Evolutionary conservation across 805 yeast genomes (phyloP).

Genomic region (Candida awuae): DNA sequence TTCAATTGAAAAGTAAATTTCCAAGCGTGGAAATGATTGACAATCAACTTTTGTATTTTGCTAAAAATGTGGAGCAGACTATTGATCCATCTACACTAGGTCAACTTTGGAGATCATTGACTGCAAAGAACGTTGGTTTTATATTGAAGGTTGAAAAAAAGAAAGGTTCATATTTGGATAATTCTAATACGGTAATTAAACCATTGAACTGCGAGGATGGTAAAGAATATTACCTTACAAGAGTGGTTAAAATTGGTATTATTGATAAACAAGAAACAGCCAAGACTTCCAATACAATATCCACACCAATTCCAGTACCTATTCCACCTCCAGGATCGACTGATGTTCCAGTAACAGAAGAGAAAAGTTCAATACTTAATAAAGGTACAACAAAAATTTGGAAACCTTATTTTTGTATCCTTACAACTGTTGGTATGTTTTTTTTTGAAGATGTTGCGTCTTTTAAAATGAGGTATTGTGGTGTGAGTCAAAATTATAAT

Average conservation of each 20-base stretch:
- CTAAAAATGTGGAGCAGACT: conserved; percentile 10
- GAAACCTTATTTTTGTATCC: conserved; percentile 39
- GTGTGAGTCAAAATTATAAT: conserved; percentile 8
- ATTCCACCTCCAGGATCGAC: background rate
- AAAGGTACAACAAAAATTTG: conserved; percentile 24
- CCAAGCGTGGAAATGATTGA: conserved; percentile 6
- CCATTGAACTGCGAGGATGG: conserved; percentile 9
- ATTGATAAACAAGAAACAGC: conserved; percentile 34
- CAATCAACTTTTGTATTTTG: conserved; percentile 11
- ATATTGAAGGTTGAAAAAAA: conserved; percentile 21
- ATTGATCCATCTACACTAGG: conserved; percentile 14
- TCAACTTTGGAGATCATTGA: conserved; percentile 14
- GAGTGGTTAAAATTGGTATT: conserved; percentile 35
- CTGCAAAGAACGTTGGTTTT: conserved; percentile 3
- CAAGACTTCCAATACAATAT: conserved; percentile 15
- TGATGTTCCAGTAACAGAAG: background rate
- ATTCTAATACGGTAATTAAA: conserved; percentile 12
- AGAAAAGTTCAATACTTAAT: background rate
- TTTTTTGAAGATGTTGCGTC: conserved; percentile 35
- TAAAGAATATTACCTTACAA: conserved; percentile 23
- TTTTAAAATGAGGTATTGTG: conserved; percentile 26
- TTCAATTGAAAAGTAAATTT: background rate
- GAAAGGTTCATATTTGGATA: conserved; percentile 21
- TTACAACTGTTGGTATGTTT: conserved; percentile 43
- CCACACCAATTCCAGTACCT: background rate